phyloP scores from a whole-genome alignment of 1,284 basidiomycete genomes.

The Lignosus rhinocerotis region DNA sequence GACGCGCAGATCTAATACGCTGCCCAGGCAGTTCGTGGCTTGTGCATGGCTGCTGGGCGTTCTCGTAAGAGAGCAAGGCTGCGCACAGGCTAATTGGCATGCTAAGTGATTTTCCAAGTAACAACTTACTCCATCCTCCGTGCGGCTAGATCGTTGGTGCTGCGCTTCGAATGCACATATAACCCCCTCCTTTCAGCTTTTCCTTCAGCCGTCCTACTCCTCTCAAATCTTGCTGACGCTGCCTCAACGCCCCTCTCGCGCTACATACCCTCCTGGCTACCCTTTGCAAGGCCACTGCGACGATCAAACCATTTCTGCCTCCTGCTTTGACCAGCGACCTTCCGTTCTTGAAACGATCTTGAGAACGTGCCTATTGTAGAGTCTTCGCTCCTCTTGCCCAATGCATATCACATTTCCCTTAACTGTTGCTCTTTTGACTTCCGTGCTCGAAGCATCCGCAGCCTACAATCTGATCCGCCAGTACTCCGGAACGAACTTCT shows the following conservation, averaged over 20 bases:
- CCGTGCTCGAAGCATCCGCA: slow-evolving; percentile 4
- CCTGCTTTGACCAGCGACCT: too few species aligned
- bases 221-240: not conserved
- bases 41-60: not conserved
- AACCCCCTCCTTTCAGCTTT: not conserved
- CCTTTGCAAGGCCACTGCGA: too few species aligned
- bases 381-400: not conserved
- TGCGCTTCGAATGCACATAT: slow-evolving; percentile 16
- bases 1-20: not conserved
- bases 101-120: not conserved
- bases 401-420: slow-evolving; percentile 7
- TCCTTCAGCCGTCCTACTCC: not conserved
- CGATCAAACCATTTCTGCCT: too few species aligned
- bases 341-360: too few species aligned
- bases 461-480: slow-evolving; percentile 34
- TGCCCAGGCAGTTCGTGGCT: not conserved
- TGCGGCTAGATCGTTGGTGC: slow-evolving; percentile 11
- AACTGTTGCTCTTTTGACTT: slow-evolving; percentile 4
- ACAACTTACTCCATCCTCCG: slow-evolving; percentile 12
- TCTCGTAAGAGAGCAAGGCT: not conserved
- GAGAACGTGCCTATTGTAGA: not conserved
- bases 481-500: slow-evolving; percentile 48
- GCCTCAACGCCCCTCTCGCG: too few species aligned
- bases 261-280: too few species aligned
- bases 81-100: not conserved